Evolutionary conservation across 768 basidiomycete species (phyloP).

Genomic region (Lentinula edodes): DNA sequence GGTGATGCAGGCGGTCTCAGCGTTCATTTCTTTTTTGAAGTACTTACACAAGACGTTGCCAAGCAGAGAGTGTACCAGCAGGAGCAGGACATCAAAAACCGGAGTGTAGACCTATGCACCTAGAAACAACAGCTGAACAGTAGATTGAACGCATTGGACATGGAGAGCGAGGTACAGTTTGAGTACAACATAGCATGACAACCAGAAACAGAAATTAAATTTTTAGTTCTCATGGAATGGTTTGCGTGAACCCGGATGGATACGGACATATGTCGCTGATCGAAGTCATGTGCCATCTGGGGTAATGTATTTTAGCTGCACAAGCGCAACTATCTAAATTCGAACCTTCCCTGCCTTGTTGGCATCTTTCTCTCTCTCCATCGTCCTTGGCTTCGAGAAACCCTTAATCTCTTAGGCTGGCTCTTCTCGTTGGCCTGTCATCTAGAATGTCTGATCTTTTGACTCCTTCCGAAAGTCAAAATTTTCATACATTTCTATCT

Average conservation of each 20-base stretch:
- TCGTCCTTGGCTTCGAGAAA: neutral
- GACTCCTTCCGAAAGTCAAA: constrained; percentile 59
- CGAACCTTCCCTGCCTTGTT: neutral
- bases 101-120: constrained; percentile 2
- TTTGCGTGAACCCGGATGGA: neutral
- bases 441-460: constrained; percentile 49
- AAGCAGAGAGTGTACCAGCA: neutral
- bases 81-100: neutral
- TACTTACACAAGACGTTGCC: neutral
- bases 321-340: neutral
- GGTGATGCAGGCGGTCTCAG: neutral
- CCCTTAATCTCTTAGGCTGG: constrained; percentile 6
- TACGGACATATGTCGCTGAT: neutral
- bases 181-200: neutral
- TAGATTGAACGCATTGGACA: neutral
- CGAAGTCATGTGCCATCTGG: neutral
- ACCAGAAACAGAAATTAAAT: neutral
- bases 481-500: constrained; percentile 65
- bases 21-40: neutral
- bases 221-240: neutral
- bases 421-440: constrained; percentile 3
- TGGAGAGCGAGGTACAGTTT: neutral
- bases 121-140: neutral
- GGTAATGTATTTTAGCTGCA: neutral
- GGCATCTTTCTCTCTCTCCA: neutral